Base-by-base conservation (phyloP, 2,329 filamentous ascomycete genomes). In the Talaromyces sp. region DNA sequence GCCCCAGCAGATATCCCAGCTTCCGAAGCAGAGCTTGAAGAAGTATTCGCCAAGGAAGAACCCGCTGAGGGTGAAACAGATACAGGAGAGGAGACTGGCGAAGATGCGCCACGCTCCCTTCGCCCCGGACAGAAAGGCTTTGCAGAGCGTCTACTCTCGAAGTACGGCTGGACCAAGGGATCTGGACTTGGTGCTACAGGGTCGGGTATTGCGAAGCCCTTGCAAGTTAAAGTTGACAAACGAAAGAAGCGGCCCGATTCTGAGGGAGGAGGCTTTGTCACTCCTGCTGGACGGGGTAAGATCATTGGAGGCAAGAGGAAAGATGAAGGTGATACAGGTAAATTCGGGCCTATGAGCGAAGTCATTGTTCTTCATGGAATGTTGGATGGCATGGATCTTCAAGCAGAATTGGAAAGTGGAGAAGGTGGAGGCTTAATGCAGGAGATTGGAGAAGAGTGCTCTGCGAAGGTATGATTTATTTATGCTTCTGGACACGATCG, bases 391-490 rank as follows among this genome's bases (percentile, higher is more conserved):
- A 86, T 97, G 79, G 82, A 96, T 67, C 75, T 96, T 40, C 83
- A 87, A 52, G 80, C 79, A n/a, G 93, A 97, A 71, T 84, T 96
- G 44, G 83, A 86, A 54, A 81, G 81, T 49, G 79, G 78, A 11
- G 81, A 82, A 13, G 81, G 82, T 49, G 79, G 78, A 11, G 81
- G 82, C 13, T 76, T 99, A 46, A 87, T 93, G 62, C 93, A 97
- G 75, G 92, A 97, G 70, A 97, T 99, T 72, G 94, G 94, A 6
- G 90, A 97, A 66, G 90, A 96, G 69, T 97, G 95, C 72, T 87
- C 86, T 45, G 85, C 90, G 60, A 91, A 92, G 80, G 84, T 87
- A 67, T 60, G 68, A 58, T n/a, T 3, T 13, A 9, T 40, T 19
- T n/a, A 9, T 2, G 14, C 7, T 16, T 29, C 10, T 22, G 2